A percentile compares a stretch with the other conserved stretches of the same genome.
Evolutionary conservation across 202 grass and related monocot species (phyloP).

Genomic region (Musa balbisiana): DNA sequence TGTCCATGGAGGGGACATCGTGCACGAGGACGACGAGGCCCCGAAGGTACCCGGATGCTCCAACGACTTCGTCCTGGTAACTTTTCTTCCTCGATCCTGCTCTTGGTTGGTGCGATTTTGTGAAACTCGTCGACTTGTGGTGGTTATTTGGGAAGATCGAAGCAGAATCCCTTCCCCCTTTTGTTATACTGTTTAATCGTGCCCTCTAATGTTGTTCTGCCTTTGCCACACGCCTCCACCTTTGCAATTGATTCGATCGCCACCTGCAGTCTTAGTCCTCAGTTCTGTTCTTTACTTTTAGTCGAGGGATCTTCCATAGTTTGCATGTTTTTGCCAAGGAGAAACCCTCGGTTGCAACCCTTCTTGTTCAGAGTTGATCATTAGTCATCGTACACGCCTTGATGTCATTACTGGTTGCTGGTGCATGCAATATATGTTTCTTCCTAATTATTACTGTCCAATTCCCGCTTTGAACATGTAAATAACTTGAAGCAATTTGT

Average conservation of each 20-base stretch:
- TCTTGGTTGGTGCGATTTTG: background rate
- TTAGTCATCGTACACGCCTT: background rate
- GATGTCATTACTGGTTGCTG: background rate
- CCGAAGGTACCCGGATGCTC: slow-evolving; percentile 22
- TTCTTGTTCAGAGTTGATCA: background rate
- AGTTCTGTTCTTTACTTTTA: too few species aligned
- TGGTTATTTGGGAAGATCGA: background rate
- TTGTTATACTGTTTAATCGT: background rate
- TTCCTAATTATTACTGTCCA: background rate
- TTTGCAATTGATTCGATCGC: too few species aligned
- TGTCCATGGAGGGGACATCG: slow-evolving; percentile 19
- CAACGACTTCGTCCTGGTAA: slow-evolving; percentile 23
- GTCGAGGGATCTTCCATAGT: background rate
- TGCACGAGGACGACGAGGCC: slow-evolving; percentile 23
- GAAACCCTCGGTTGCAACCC: background rate
- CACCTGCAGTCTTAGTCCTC: too few species aligned
- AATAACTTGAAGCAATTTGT: background rate
- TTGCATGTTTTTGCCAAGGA: background rate
- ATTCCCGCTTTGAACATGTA: background rate
- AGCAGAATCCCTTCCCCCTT: background rate
- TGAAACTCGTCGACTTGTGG: background rate
- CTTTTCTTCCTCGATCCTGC: background rate
- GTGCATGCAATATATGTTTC: background rate
- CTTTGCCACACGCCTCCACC: background rate
- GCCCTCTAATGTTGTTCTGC: background rate